phyloP scores from a whole-genome alignment of 768 basidiomycete genomes.

The Lactifluus pinguis region DNA sequence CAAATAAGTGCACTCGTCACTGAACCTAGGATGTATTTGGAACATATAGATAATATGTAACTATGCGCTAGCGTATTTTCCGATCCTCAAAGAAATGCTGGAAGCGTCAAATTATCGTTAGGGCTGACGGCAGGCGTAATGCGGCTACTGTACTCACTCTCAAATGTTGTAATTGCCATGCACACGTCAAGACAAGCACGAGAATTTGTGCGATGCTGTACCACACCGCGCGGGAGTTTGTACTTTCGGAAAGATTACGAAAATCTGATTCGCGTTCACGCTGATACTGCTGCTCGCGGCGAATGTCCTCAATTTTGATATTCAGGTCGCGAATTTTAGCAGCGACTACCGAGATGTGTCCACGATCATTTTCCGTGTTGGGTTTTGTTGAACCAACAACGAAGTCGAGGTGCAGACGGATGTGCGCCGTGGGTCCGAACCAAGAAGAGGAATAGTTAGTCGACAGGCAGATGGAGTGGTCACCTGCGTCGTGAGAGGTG shows the following conservation, averaged over 20 bases:
- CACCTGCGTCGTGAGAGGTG: constrained; percentile 92
- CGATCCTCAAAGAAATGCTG: constrained; percentile 85
- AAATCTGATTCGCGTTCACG: constrained; percentile 90
- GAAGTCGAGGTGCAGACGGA: constrained; percentile 91
- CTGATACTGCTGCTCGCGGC: constrained; percentile 96
- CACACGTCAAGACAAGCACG: constrained; percentile 75
- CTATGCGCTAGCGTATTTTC: constrained; percentile 50
- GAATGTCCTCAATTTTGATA: constrained; percentile 84
- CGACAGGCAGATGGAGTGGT: constrained; percentile 94
- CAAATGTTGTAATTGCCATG: constrained; percentile 90
- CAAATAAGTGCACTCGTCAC: constrained; percentile 11
- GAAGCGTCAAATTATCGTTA: background rate
- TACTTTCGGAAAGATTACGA: constrained; percentile 78
- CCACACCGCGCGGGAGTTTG: constrained; percentile 92
- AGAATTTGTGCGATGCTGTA: constrained; percentile 85
- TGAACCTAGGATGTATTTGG: constrained; percentile 4
- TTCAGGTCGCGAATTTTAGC: constrained; percentile 87
- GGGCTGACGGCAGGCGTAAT: background rate
- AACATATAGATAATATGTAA: constrained; percentile 16
- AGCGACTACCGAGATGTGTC: constrained; percentile 75
- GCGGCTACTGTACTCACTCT: constrained; percentile 43
- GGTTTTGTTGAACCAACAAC: constrained; percentile 82
- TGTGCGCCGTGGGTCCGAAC: constrained; percentile 71
- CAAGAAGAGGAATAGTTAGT: constrained; percentile 77
- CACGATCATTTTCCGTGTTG: constrained; percentile 80